Base-by-base conservation (phyloP, 192 early-diverging fungal species). In the Geranomyces variabilis region DNA sequence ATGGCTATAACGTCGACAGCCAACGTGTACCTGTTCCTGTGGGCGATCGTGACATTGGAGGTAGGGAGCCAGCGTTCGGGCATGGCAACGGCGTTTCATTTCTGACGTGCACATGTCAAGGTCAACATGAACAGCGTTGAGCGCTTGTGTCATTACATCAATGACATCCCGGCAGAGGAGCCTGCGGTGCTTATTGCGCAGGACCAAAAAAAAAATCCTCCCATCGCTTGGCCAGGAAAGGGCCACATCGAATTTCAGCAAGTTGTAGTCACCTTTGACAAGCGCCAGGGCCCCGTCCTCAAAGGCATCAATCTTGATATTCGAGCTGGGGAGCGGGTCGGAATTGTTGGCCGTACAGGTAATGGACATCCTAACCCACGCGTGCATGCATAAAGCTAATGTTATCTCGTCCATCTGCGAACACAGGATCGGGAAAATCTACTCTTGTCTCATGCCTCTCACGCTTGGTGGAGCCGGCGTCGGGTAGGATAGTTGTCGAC, bases 401-500 rank as follows among this genome's bases (percentile, higher is more conserved):
- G n/a, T n/a, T n/a, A n/a, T n/a, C n/a, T n/a, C n/a, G n/a, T n/a
- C n/a, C n/a, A n/a, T n/a, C n/a, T n/a, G n/a, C n/a, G n/a, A n/a
- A 41, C 8, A 94, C 93, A 1, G 86, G 86, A 9, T 72, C 78
- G 9, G 85, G 85, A 31, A 86, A 85, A 66, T 74, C 66, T 0
- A 80, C 81, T 15, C 26, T 86, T 14, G 21, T 82, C 13, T n/a
- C 58, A 15, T n/a, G 73, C 24, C 48, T 94, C 56, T 84, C 93
- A 70, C 79, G 93, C 8, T 59, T 84, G 34, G 77, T 80, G 47
- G 86, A 80, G 46, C 61, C 47, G 0, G 31, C 14, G 22, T 21
- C 34, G 44, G 76, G 80, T 29, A 34, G 22, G 0, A 88, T 94
- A 10, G 43, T 64, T 28, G 87, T 96, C 34, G 93, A 93, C 69